These are phyloP conservation scores for Alternaria triticina DNA, from an alignment of 2,329 filamentous ascomycete species.

Conservation along the genomic window DNA sequence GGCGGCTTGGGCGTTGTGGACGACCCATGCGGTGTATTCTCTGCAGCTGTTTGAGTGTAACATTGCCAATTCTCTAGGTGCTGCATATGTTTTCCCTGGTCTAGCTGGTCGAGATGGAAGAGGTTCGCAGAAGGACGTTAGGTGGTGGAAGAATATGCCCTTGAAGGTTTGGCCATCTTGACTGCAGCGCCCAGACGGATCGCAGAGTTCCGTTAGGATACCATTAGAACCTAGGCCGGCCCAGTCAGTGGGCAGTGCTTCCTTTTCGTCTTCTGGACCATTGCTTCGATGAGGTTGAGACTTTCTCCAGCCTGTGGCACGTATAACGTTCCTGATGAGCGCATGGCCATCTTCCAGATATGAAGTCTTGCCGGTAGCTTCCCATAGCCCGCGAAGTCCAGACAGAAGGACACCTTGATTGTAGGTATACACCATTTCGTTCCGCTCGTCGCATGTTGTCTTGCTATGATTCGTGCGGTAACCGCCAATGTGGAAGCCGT, in stretches of 20 bases:
- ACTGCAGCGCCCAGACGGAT: slow-evolving; percentile 74
- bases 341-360: slow-evolving; percentile 81
- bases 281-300: neutral
- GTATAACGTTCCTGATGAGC: slow-evolving; percentile 76
- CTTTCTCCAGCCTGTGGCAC: slow-evolving; percentile 76
- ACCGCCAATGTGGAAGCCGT: slow-evolving; percentile 85
- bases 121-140: slow-evolving; percentile 76
- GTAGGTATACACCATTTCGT: slow-evolving; percentile 93
- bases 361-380: slow-evolving; percentile 71
- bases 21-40: slow-evolving; percentile 76
- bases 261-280: neutral
- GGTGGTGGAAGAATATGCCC: slow-evolving; percentile 91
- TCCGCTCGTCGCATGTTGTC: slow-evolving; percentile 76
- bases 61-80: slow-evolving; percentile 29
- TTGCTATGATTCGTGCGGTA: slow-evolving; percentile 65
- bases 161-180: slow-evolving; percentile 93
- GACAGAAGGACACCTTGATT: slow-evolving; percentile 92
- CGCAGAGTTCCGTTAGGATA: slow-evolving; percentile 84
- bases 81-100: slow-evolving; percentile 53
- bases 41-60: slow-evolving; percentile 68
- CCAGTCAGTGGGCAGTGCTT: slow-evolving; percentile 57
- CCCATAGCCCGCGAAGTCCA: slow-evolving; percentile 79
- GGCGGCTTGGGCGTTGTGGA: slow-evolving; percentile 77
- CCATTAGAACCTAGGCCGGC: slow-evolving; percentile 78
- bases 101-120: slow-evolving; percentile 58